Evolutionary conservation across 148 eudicot genomes (phyloP).

Genomic region (Amaranthus palmeri): DNA sequence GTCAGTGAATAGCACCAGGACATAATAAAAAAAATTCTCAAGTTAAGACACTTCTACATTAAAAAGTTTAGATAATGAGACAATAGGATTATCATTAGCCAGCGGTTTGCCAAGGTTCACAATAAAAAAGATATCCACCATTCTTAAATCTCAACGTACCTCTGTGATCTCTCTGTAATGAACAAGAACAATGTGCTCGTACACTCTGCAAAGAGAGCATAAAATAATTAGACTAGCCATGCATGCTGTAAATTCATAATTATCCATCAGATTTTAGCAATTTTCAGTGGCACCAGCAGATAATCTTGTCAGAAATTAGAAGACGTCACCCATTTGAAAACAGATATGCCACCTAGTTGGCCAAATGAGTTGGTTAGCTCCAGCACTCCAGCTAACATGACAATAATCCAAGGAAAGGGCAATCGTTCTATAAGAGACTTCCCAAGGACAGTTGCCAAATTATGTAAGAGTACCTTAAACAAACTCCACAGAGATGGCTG

Average conservation of each 20-base stretch:
- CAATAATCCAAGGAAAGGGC: no score
- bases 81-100: constrained; percentile 3
- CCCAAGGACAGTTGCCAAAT: no score
- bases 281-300: not conserved
- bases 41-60: no score
- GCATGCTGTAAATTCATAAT: not conserved
- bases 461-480: not conserved
- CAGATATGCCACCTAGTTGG: not conserved
- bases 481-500: not conserved
- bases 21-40: no score
- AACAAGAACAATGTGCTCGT: constrained; percentile 95
- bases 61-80: not conserved
- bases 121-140: constrained; percentile 8
- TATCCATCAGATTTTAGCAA: not conserved
- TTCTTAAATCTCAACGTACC: constrained; percentile 36
- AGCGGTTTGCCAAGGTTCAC: not conserved
- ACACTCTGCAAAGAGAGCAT: constrained; percentile 47
- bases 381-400: no score
- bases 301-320: not conserved
- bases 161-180: constrained; percentile 86
- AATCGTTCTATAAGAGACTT: no score
- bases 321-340: not conserved
- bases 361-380: no score
- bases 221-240: not conserved
- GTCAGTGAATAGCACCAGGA: no score